A percentile compares a stretch with the other conserved stretches of the same genome.
These are phyloP conservation scores for Apophysomyces sp. DNA, from an alignment of 371 early-diverging fungal genomes.

Conservation along the genomic window DNA sequence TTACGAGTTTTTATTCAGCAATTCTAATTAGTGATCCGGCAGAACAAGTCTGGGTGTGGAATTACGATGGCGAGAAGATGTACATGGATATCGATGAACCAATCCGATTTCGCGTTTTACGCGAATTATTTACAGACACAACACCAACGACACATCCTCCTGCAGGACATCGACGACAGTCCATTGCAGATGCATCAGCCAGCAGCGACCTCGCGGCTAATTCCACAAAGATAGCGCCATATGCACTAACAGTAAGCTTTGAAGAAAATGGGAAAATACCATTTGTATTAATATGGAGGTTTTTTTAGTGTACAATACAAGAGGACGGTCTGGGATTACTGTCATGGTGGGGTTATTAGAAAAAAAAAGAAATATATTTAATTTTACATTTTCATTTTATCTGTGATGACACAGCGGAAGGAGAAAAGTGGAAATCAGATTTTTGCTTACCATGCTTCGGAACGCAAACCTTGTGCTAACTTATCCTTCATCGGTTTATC, in stretches of 20 bases:
- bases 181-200: constrained; percentile 44
- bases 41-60: constrained; percentile 90
- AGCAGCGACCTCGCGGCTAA: constrained; percentile 54
- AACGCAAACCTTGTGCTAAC: neutral
- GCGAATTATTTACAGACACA: constrained; percentile 77
- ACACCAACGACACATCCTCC: constrained; percentile 60
- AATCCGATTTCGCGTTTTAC: constrained; percentile 78
- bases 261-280: neutral
- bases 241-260: constrained; percentile 53
- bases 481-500: neutral
- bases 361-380: neutral
- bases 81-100: constrained; percentile 81
- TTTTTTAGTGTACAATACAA: constrained; percentile 60
- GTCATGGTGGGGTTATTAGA: constrained; percentile 67
- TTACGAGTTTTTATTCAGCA: neutral
- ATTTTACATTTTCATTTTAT: neutral
- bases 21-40: constrained; percentile 51
- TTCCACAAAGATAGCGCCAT: constrained; percentile 60
- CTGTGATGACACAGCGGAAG: no score
- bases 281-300: neutral
- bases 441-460: no score
- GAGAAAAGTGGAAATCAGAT: no score
- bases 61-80: constrained; percentile 79
- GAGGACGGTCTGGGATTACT: constrained; percentile 76
- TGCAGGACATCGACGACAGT: constrained; percentile 29